Base-by-base conservation (phyloP, 108 stramenopile species). In the Aurantiochytrium sp. region DNA sequence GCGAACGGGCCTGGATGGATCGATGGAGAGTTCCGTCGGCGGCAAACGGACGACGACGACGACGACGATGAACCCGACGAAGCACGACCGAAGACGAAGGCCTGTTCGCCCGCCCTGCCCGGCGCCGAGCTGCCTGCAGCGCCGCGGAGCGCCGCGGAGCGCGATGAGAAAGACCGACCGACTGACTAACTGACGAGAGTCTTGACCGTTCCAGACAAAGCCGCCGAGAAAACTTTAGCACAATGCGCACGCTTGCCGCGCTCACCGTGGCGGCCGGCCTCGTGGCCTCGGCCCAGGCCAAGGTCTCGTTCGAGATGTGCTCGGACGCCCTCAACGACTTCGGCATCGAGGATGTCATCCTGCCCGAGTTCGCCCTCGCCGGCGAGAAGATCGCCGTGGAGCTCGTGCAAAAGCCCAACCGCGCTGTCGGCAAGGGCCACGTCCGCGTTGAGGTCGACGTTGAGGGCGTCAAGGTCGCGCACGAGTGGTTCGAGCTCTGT, bases 311-410 rank as follows among this genome's bases (percentile, higher is more conserved):
- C 59, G 73, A 81, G 73, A 24, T 81, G 27, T 81, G 73, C 73
- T 81, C 73, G 10, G 73, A 81, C 73, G 21, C 73, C 42, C 73
- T 81, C 73, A 81, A 81, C 24, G 45, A 81, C 73, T 48, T 81
- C 19, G 73, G 73, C 45, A 81, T 81, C 24, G 45, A 81, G 73
- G 73, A 81, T 42, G 45, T 81, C 19, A 27, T 48, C 73, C 3
- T 81, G 19, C 73, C 73, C 45, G 73, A 81, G 73, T 81, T 81
- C 45, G 73, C 45, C 45, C 19, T 81, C 45, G 73, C 73, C 3
- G 73, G 73, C 73, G 73, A 81, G 39, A 48, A 81, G 45, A 27
- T 81, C 30, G 73, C 39, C 27, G 73, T 81, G 6, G 73, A 81
- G 39, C 42, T 81, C 24, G 30, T 48, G 24, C 73, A 81, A 24